Conservation (phyloP, 331 rosid species). For the Acacia pycnantha region DNA sequence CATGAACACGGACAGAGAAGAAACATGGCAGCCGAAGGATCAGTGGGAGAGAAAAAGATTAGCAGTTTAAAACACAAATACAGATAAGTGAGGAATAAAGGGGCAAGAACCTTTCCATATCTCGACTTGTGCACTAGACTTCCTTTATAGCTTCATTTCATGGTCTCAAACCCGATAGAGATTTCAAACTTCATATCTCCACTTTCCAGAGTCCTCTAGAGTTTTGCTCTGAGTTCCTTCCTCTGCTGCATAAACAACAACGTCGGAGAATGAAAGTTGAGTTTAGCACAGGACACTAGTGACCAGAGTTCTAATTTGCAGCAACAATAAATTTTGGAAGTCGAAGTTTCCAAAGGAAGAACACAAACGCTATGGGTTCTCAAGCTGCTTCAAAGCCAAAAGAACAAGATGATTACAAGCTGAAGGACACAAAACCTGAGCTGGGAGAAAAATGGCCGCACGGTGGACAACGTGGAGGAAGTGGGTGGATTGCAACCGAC, state of each 20-base stretch:
- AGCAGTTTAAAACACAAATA: background rate
- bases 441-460: constrained; percentile 75
- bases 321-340: constrained; percentile 4
- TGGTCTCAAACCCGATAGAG: constrained; percentile 18
- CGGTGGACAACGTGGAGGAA: constrained; percentile 61
- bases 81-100: background rate
- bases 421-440: constrained; percentile 68
- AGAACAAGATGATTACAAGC: constrained; percentile 54
- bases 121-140: background rate
- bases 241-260: background rate
- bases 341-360: background rate
- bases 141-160: background rate
- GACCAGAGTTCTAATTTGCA: constrained; percentile 1
- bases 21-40: constrained; percentile 2
- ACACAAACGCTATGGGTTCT: constrained; percentile 45
- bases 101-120: background rate
- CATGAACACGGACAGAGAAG: constrained; percentile 14
- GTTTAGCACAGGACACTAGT: background rate
- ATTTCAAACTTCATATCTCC: constrained; percentile 4
- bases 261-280: background rate
- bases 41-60: background rate
- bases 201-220: background rate
- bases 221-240: background rate
- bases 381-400: constrained; percentile 38
- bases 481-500: constrained; percentile 73